phyloP scores from a whole-genome alignment of 257 asterid species.

The Jasminum sambac region DNA sequence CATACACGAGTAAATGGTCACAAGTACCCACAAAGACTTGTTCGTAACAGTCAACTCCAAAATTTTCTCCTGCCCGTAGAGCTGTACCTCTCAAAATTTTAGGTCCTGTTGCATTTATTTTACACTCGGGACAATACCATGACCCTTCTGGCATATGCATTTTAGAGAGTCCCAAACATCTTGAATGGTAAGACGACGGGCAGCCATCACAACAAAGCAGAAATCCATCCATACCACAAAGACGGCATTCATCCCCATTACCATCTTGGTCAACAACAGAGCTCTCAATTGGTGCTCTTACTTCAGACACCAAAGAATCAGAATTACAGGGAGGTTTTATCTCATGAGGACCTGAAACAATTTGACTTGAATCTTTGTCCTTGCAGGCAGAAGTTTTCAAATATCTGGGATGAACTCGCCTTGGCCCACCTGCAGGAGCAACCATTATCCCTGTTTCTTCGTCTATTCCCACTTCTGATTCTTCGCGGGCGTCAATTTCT shows the following conservation, averaged over 20 bases:
- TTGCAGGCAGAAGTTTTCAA: conserved; percentile 56
- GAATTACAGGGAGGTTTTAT: conserved; percentile 26
- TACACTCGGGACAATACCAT: conserved; percentile 92
- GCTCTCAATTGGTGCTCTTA: conserved; percentile 34
- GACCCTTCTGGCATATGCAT: conserved; percentile 62
- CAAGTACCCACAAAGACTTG: conserved; percentile 70
- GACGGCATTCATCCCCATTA: conserved; percentile 85
- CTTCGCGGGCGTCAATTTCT: conserved; percentile 71
- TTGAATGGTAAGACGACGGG: conserved; percentile 74
- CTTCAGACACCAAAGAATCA: conserved; percentile 35
- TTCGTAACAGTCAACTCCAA: conserved; percentile 61
- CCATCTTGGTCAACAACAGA: conserved; percentile 52
- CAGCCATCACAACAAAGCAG: conserved; percentile 91
- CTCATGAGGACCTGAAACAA: conserved; percentile 39
- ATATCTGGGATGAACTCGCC: conserved; percentile 67
- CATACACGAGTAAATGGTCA: conserved; percentile 86
- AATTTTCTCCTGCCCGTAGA: conserved; percentile 59
- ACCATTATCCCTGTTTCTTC: conserved; percentile 42
- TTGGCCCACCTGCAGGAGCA: conserved; percentile 45
- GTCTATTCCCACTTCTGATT: conserved; percentile 63
- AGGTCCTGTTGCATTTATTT: conserved; percentile 53
- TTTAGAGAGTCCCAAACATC: conserved; percentile 82
- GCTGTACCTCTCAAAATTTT: conserved; percentile 44
- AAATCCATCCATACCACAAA: conserved; percentile 89
- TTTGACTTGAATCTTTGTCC: conserved; percentile 40